Conservation (phyloP, 768 basidiomycete genomes). For the Clitopilus passeckerianus region DNA sequence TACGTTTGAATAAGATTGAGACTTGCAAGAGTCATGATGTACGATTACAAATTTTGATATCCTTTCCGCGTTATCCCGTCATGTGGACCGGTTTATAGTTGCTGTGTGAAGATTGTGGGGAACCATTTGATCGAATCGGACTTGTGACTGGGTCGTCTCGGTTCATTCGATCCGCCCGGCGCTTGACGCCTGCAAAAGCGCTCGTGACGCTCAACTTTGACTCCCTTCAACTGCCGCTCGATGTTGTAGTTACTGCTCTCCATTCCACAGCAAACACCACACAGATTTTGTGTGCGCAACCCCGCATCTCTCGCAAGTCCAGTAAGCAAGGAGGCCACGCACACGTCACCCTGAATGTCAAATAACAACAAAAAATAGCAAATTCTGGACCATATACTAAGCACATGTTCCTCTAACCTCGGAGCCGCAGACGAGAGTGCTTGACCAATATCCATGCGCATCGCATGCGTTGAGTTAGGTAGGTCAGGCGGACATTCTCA, state of each 20-base stretch:
- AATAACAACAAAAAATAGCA: neutral
- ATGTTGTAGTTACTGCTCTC: neutral
- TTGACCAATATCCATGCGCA: neutral
- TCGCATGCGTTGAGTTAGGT: neutral
- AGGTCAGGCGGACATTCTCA: neutral
- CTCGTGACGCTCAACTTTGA: neutral
- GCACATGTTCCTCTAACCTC: slow-evolving; percentile 10
- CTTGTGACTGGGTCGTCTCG: slow-evolving; percentile 5
- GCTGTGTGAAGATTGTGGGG: neutral
- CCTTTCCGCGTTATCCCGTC: neutral
- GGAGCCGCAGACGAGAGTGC: slow-evolving; percentile 5
- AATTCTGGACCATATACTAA: neutral
- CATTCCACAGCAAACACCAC: neutral
- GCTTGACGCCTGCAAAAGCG: neutral
- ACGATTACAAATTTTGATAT: too few relatives aligned
- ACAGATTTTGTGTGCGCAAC: neutral
- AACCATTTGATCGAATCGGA: slow-evolving; percentile 5
- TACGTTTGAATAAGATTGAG: too few relatives aligned
- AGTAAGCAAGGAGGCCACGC: slow-evolving; percentile 11
- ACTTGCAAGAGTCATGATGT: too few relatives aligned
- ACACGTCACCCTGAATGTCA: slow-evolving; percentile 19
- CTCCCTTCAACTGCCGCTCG: neutral
- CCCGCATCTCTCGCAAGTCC: neutral
- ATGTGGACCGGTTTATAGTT: neutral
- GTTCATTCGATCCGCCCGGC: neutral